Evolutionary conservation across 2,329 filamentous ascomycete species (phyloP), one percentile per base, ranked within the genome.

Genomic region (Calonectria henricotiae): DNA sequence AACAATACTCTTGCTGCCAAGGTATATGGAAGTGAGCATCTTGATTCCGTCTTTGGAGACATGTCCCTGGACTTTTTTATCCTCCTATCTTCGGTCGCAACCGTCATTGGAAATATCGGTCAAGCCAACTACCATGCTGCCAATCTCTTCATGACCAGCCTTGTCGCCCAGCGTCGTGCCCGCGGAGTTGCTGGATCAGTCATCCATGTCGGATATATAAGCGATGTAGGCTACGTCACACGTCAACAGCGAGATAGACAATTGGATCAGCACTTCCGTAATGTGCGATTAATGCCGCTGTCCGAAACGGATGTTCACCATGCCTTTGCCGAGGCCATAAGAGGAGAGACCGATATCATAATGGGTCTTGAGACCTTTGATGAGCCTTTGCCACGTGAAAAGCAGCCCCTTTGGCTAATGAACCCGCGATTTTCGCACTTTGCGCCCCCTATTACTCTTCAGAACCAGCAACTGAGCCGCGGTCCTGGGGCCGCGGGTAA

Each of bases 91-190:
- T 83, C 82, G 0, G 47, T 77, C 1, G 71, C 74, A 1, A 70
- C 68, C 7, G 71, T 81, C 3, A 71, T 76, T 7, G 80, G 80
- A 0, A 80, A 79, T 64, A 61, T 65, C 15, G 77, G 74, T 1
- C 86, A 89, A 73, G 73, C 80, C 6, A 86, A 84, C 72, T 88
- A 89, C 70, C 74, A 79, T 1, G 83, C 84, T 0, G 85, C 82
- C 0, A 86, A 86, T 68, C 69, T 73, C 8, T 88, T 81, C 75
- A 83, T 87, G 80, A 72, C 75, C 5, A 73, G 72, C 1, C 74
- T 88, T 0, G 82, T 79, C 0, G 60, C 71, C 0, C 76, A 83
- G 8, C 77, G 86, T 6, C 71, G 82, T 0, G 70, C 71, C 1
- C 78, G 82, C 5, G 84, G 85, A 0, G 70, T 84, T 0, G 78